phyloP scores from a whole-genome alignment of 139 green algal genomes.

The Axilococcus clingmanii region DNA sequence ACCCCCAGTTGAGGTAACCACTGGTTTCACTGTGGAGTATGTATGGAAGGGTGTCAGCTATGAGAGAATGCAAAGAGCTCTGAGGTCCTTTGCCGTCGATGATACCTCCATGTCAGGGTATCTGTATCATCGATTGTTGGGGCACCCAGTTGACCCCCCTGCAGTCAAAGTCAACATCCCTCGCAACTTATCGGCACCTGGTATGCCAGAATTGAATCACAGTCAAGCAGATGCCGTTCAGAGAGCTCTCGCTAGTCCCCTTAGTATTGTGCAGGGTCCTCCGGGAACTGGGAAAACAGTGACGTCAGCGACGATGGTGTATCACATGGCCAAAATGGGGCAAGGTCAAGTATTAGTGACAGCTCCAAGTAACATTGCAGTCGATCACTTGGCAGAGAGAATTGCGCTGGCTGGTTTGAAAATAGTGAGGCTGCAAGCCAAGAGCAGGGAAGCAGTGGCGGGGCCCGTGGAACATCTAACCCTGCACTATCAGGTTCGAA shows the following conservation, averaged over 20 bases:
- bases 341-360: slow-evolving; percentile 84
- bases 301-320: slow-evolving; percentile 91
- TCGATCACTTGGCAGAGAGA: slow-evolving; percentile 96
- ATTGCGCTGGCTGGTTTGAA: slow-evolving; percentile 81
- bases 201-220: slow-evolving; percentile 91
- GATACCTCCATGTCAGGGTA: slow-evolving; percentile 68
- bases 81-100: slow-evolving; percentile 82
- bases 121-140: slow-evolving; percentile 70
- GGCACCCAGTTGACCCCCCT: slow-evolving; percentile 59
- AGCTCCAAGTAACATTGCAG: slow-evolving; percentile 93
- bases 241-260: slow-evolving; percentile 62
- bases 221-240: slow-evolving; percentile 67
- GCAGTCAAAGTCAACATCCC: slow-evolving; percentile 33
- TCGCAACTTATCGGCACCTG: slow-evolving; percentile 56
- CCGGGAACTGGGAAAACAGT: slow-evolving; percentile 98
- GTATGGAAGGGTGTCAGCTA: slow-evolving; percentile 89
- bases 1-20: slow-evolving; percentile 51
- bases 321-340: slow-evolving; percentile 67
- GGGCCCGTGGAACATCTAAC: slow-evolving; percentile 88
- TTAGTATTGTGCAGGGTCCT: slow-evolving; percentile 82
- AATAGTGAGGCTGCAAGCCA: slow-evolving; percentile 87
- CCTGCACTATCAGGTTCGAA: slow-evolving; percentile 87
- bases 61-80: slow-evolving; percentile 83
- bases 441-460: slow-evolving; percentile 73
- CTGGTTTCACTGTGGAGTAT: slow-evolving; percentile 82